Evolutionary conservation across 2,329 filamentous ascomycete genomes (phyloP), one percentile per base, ranked within the genome.

Genomic region (Phialophora macrospora): DNA sequence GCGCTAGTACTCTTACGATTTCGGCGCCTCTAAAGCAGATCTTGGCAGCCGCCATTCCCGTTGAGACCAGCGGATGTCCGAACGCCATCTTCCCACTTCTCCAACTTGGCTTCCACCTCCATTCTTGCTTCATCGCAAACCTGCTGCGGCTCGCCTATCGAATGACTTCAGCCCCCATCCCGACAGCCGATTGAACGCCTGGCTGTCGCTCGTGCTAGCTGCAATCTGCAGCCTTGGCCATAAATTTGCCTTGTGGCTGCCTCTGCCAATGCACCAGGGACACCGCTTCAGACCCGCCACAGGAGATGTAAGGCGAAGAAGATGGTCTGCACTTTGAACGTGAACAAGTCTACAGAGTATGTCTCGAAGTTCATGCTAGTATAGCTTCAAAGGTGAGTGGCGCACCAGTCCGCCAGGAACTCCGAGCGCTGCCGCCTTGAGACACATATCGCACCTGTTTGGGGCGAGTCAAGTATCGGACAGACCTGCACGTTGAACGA

Each of bases 41-140:
- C 52, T 55, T 17, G 52, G 52, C 28, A 32, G 4, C 52, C 41
- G 46, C 60, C 55, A 62, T 46, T 14, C 64, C 48, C 1, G 26
- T 59, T 44, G 7, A 38, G 28, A 56, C 38, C 60, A 59, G 24
- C 66, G 66, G 66, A 68, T 52, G 17, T 68, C 66, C 66, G 66
- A 63, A 58, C 63, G 44, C 66, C 63, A 64, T 52, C 55, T 49
- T 55, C 32, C 54, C 46, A 44, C 22, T 28, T 8, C 28, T 22
- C 55, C 32, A 26, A 55, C 52, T 55, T 28, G 52, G 52, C 52
- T 20, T 55, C 8, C 24, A 55, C 24, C 51, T 54, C 26, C 17
- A 55, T 9, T 51, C 24, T 51, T 51, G 24, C 52, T 55, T 55
- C 52, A n/a, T 30, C 48, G 24, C 24, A 51, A 48, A 51, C 48